Base-by-base conservation (phyloP, 208 protist genomes). In the Sergeia podlipaevii region DNA sequence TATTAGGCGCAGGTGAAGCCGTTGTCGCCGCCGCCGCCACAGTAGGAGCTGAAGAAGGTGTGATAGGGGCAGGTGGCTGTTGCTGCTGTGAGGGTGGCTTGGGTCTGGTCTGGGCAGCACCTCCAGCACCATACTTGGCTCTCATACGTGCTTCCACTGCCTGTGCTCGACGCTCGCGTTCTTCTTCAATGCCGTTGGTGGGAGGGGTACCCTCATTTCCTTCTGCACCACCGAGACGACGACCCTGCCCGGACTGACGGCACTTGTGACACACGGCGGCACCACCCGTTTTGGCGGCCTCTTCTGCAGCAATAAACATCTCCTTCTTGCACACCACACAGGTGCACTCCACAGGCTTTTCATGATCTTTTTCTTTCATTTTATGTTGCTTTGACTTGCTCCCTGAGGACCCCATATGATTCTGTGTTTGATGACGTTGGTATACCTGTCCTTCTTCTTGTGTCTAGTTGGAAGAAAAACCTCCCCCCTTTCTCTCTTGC, bases 81-180 rank as follows among this genome's bases (percentile, higher is more conserved):
- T 32, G 21, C 33, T 27, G 13, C 34, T 34, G 37, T 47, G 34
- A 8, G 18, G 15, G 3, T 15, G 23, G 24, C 17, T 47, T 34
- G 10, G 41, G 18, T 11, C 26, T 21, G 10, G 39, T 4, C 11
- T 42, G 48, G 38, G 64, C 28, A 20, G 64, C 37, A 0, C 33
- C 26, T 4, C 64, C 60, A 8, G 68, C 68, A n/a, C n/a, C 53
- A 44, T 70, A 45, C 48, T 65, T 54, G 28, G 58, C 46, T 48
- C 52, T 56, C 63, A 57, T 65, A 28, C 80, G 74, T 6, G 64
- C 75, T 49, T 88, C 72, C 15, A 74, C 55, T 17, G 62, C 50
- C 23, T 44, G 63, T 20, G 64, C 38, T 13, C 80, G 76, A 18
- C 60, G 57, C 42, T 58, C 61, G 4, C 75, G 72, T 53, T 80